Base-by-base conservation (phyloP, 352 stramenopile genomes). In the Pythium folliculosum region DNA sequence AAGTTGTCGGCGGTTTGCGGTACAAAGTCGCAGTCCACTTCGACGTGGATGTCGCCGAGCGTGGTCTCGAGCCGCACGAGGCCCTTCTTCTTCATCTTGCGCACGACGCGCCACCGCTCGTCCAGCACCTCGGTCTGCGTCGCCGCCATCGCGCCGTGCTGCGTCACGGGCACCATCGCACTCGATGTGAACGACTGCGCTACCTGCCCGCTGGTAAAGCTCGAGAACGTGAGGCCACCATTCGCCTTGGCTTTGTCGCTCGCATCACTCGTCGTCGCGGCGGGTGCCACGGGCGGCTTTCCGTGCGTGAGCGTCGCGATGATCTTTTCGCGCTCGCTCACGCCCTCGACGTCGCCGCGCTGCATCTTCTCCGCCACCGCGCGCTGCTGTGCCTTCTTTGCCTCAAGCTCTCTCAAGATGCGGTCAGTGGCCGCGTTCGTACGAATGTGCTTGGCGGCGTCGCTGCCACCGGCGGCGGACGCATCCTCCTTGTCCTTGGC, bases 1-100 rank as follows among this genome's bases (percentile, higher is more conserved):
- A 99, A 99, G 67, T 99, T 99, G 76, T 98, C 96, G 13, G 90
- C 82, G 0, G 96, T 99, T 49, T 96, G 82, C 21, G 97, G 97
- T 21, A 97, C 95, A 60, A 99, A 97, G 74, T 99, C 96, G 71
- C 91, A 98, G 78, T 99, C 92, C 38, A 99, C 75, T 68, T 96
- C 95, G 27, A 99, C 60, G 63, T 99, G 97, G 38, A 99, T 88
- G 55, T 96, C 86, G 40, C 97, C 97, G 48, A 96, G 69, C 27
- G 82, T 98, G 7, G 97, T 99, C 62, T 96, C 83, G 21, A 99
- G 78, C 22, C 92, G 88, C n/a, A 99, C 97, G 65, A 98, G 97
- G 3, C 96, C 97, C 78, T 99, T 99, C 77, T 98, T 97, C 73
- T 97, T 98, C 57, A 98, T 81, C 40, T 84, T 84, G 44, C 85